These are phyloP conservation scores for Yamadazyma conglobata DNA, from an alignment of 1,139 yeast species.

Conservation along the genomic window DNA sequence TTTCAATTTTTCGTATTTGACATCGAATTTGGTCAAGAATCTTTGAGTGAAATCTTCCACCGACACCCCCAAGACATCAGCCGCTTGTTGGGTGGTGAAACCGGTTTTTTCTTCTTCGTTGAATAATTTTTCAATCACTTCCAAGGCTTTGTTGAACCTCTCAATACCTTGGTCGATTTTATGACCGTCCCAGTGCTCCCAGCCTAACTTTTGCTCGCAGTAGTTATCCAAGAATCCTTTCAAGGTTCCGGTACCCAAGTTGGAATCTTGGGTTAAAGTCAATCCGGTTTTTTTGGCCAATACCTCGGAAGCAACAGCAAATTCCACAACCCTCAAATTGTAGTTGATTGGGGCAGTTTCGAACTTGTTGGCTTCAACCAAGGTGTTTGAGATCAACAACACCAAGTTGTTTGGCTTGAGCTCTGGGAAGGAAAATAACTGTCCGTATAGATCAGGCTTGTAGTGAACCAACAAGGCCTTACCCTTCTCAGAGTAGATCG, in stretches of 20 bases:
- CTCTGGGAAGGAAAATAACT: conserved; percentile 55
- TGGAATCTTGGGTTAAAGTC: conserved; percentile 48
- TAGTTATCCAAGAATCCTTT: conserved; percentile 61
- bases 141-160: conserved; percentile 38
- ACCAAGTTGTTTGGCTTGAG: conserved; percentile 42
- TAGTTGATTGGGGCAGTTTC: conserved; percentile 71
- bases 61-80: conserved; percentile 40
- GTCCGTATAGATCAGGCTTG: conserved; percentile 55
- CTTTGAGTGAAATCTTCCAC: conserved; percentile 39
- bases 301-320: conserved; percentile 58
- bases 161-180: conserved; percentile 44
- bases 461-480: conserved; percentile 63
- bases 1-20: conserved; percentile 52
- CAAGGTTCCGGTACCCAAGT: conserved; percentile 58
- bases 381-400: conserved; percentile 62
- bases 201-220: conserved; percentile 30
- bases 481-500: conserved; percentile 60
- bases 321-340: conserved; percentile 69
- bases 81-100: conserved; percentile 49
- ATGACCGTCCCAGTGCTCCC: conserved; percentile 44
- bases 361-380: conserved; percentile 60
- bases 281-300: conserved; percentile 49
- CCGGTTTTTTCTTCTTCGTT: conserved; percentile 38
- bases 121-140: conserved; percentile 38
- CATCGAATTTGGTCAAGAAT: conserved; percentile 55